A percentile compares a stretch with the other conserved stretches of the same genome.
These are phyloP conservation scores for Melanomma pulvis-pyrius DNA, from an alignment of 495 filamentous ascomycete species.

Conservation along the genomic window DNA sequence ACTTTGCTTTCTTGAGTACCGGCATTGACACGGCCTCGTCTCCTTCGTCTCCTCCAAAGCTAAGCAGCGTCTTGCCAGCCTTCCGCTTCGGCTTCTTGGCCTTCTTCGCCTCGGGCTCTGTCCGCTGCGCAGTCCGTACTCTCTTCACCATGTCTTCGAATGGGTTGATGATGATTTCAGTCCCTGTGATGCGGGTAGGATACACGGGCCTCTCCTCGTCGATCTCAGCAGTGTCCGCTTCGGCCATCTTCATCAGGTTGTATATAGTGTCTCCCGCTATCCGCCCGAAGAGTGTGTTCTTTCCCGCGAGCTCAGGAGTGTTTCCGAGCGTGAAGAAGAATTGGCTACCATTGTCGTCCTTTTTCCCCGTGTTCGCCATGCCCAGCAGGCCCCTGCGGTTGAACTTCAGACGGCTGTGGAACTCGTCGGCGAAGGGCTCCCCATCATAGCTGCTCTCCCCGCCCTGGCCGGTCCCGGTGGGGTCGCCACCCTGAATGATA, in stretches of 20 bases:
- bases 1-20: constrained; percentile 83
- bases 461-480: constrained; percentile 81
- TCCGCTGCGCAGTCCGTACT: constrained; percentile 51
- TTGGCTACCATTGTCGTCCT: constrained; percentile 87
- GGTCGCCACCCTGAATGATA: constrained; percentile 89
- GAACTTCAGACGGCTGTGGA: constrained; percentile 89
- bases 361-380: constrained; percentile 80
- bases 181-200: constrained; percentile 74
- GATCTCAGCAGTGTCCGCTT: constrained; percentile 71
- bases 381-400: constrained; percentile 88
- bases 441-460: constrained; percentile 90
- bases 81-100: constrained; percentile 83
- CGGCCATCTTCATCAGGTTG: constrained; percentile 89
- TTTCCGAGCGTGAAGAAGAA: constrained; percentile 93
- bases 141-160: constrained; percentile 84
- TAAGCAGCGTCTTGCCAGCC: constrained; percentile 76
- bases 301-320: constrained; percentile 79
- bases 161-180: constrained; percentile 87
- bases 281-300: constrained; percentile 76
- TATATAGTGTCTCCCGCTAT: constrained; percentile 94
- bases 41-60: constrained; percentile 86
- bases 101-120: constrained; percentile 50
- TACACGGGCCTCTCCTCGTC: constrained; percentile 86
- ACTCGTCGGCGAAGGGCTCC: constrained; percentile 85
- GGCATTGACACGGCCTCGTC: constrained; percentile 65